phyloP scores from a whole-genome alignment of 805 yeast species.

The Ogataea dorogensis region DNA sequence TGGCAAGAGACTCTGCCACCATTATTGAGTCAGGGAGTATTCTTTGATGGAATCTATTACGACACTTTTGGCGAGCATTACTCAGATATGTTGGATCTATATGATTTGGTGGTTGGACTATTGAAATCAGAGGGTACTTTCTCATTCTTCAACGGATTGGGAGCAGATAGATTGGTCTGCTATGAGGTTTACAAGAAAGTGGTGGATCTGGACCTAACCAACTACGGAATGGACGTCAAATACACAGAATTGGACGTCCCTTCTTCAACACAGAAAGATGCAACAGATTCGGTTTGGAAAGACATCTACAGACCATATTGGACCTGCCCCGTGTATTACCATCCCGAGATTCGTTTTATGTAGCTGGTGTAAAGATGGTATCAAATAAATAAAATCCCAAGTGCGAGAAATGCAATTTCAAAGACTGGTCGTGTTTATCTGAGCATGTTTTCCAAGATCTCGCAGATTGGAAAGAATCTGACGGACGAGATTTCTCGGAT shows the following conservation, averaged over 20 bases:
- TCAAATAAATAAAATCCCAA: no score
- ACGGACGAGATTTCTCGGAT: conserved; percentile 53
- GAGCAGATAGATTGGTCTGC: conserved; percentile 72
- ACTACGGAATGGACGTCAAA: conserved; percentile 71
- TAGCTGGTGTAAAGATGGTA: conserved; percentile 7
- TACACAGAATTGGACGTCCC: conserved; percentile 52
- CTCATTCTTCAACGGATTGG: conserved; percentile 89
- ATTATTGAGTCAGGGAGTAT: conserved; percentile 62
- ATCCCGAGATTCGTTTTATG: conserved; percentile 44
- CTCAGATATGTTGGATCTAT: conserved; percentile 80
- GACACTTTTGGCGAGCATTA: conserved; percentile 95
- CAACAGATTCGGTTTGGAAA: conserved; percentile 53
- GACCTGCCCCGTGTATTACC: conserved; percentile 67
- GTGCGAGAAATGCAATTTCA: conserved; percentile 1
- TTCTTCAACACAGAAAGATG: conserved; percentile 33
- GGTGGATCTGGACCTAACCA: conserved; percentile 73
- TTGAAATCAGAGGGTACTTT: conserved; percentile 80
- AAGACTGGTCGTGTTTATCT: neutral
- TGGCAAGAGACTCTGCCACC: conserved; percentile 84
- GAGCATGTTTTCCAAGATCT: conserved; percentile 52
- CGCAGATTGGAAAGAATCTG: conserved; percentile 62
- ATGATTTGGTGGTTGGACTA: conserved; percentile 78
- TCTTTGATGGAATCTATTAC: conserved; percentile 88
- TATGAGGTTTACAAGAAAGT: conserved; percentile 84
- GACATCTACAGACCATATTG: conserved; percentile 63